A percentile compares a stretch with the other conserved stretches of the same genome.
Evolutionary conservation across 2,329 filamentous ascomycete genomes (phyloP).

Genomic region (Shiraia sp.): DNA sequence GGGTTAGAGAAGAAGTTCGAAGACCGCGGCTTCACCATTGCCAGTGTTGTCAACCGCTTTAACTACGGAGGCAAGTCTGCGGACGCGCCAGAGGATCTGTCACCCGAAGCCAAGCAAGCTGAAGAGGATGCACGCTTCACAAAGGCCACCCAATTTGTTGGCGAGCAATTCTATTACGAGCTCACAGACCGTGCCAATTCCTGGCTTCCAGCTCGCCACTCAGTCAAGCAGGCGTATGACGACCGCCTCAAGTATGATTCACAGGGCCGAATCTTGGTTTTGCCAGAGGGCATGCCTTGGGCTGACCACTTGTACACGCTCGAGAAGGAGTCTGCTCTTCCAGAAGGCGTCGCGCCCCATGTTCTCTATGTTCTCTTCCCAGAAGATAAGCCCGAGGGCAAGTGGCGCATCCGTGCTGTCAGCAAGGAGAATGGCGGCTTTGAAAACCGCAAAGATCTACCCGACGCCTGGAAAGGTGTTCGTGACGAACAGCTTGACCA

Average conservation of each 20-base stretch:
- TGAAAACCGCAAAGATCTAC: slow-evolving; percentile 86
- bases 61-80: slow-evolving; percentile 66
- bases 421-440: slow-evolving; percentile 84
- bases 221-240: slow-evolving; percentile 76
- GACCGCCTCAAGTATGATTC: slow-evolving; percentile 69
- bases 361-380: slow-evolving; percentile 91
- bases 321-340: slow-evolving; percentile 61
- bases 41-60: slow-evolving; percentile 82
- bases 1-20: slow-evolving; percentile 82
- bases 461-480: slow-evolving; percentile 89
- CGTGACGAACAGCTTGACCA: slow-evolving; percentile 82
- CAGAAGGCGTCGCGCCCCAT: slow-evolving; percentile 53
- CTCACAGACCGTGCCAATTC: slow-evolving; percentile 73
- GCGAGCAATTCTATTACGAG: slow-evolving; percentile 82
- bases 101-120: slow-evolving; percentile 57
- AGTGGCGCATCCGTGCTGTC: slow-evolving; percentile 96
- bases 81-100: slow-evolving; percentile 37
- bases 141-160: slow-evolving; percentile 78
- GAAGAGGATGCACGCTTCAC: slow-evolving; percentile 82
- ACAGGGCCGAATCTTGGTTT: slow-evolving; percentile 77
- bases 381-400: slow-evolving; percentile 74
- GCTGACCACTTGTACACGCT: slow-evolving; percentile 93
- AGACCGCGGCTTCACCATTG: slow-evolving; percentile 80
- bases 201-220: slow-evolving; percentile 85
- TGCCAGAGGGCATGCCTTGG: slow-evolving; percentile 83